A percentile compares a stretch with the other conserved stretches of the same genome.
These are phyloP conservation scores for Umbilicaria muhlenbergii DNA, from an alignment of 495 filamentous ascomycete species.

Conservation along the genomic window DNA sequence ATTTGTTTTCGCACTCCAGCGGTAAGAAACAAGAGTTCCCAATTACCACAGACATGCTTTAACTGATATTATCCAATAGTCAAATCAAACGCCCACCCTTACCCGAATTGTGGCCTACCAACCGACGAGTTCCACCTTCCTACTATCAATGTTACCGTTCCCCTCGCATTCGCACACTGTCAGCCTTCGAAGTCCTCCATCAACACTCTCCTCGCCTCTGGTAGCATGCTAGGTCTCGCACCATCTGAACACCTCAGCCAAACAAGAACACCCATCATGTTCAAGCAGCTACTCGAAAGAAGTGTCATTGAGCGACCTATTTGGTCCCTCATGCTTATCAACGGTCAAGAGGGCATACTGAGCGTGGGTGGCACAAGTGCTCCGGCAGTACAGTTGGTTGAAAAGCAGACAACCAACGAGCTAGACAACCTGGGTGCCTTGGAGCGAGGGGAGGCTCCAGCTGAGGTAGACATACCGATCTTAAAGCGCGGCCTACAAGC, in stretches of 20 bases:
- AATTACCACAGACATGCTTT: background rate
- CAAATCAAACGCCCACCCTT: constrained; percentile 11
- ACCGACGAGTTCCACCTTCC: constrained; percentile 16
- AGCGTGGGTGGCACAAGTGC: constrained; percentile 20
- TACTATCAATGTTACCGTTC: constrained; percentile 11
- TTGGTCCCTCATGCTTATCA: constrained; percentile 19
- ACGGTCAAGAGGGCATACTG: constrained; percentile 17
- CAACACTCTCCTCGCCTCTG: constrained; percentile 15
- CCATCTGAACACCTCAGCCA: constrained; percentile 17
- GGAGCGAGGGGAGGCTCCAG: constrained; percentile 1
- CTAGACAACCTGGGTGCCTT: constrained; percentile 12
- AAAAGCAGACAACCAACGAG: constrained; percentile 10
- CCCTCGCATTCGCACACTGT: constrained; percentile 18
- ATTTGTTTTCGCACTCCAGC: constrained; percentile 13
- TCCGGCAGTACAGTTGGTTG: constrained; percentile 8
- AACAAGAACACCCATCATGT: constrained; percentile 10
- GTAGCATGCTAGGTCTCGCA: constrained; percentile 17
- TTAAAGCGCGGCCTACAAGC: background rate
- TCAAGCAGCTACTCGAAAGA: constrained; percentile 14
- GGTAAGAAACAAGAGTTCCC: background rate
- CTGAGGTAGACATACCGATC: background rate
- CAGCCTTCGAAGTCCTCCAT: constrained; percentile 15
- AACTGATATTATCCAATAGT: background rate
- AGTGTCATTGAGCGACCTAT: constrained; percentile 13
- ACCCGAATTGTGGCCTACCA: constrained; percentile 15